Evolutionary conservation across 1,139 yeast species (phyloP).

Genomic region (Yamadazyma sp.): DNA sequence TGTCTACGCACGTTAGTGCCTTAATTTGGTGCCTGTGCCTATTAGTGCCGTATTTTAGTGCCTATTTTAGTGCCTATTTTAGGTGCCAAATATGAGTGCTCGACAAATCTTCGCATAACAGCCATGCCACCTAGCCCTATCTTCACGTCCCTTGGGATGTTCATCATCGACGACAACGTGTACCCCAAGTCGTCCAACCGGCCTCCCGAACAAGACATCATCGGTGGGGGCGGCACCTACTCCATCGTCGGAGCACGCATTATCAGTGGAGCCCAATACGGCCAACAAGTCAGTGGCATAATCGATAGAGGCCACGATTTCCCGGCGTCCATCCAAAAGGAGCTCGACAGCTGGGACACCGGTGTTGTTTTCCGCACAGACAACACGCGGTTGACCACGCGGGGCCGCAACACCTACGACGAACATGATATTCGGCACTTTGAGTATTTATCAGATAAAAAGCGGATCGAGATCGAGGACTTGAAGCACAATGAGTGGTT

Average conservation of each 20-base stretch:
- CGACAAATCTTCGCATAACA: neutral
- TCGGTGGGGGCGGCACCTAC: constrained; percentile 92
- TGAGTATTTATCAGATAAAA: constrained; percentile 54
- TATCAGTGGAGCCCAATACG: constrained; percentile 36
- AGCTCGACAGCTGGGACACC: constrained; percentile 60
- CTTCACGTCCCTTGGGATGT: constrained; percentile 73
- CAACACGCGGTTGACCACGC: constrained; percentile 58
- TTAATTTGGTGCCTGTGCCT: no score
- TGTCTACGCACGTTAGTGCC: no score
- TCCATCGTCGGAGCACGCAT: constrained; percentile 77
- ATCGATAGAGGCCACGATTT: constrained; percentile 82
- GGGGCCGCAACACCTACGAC: constrained; percentile 79
- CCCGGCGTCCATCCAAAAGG: constrained; percentile 48
- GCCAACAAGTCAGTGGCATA: constrained; percentile 57
- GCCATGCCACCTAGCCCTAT: constrained; percentile 3
- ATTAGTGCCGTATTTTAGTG: neutral
- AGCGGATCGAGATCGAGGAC: constrained; percentile 63
- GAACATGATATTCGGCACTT: constrained; percentile 57
- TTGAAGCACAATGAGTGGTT: constrained; percentile 39
- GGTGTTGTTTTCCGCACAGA: constrained; percentile 58
- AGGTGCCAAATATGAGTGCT: neutral
- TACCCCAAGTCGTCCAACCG: constrained; percentile 45
- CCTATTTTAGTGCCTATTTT: no score
- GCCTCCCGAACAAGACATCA: constrained; percentile 49
- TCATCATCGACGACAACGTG: constrained; percentile 86